Conservation (phyloP, 805 yeast genomes). For the Priceomyces melissophilus region DNA sequence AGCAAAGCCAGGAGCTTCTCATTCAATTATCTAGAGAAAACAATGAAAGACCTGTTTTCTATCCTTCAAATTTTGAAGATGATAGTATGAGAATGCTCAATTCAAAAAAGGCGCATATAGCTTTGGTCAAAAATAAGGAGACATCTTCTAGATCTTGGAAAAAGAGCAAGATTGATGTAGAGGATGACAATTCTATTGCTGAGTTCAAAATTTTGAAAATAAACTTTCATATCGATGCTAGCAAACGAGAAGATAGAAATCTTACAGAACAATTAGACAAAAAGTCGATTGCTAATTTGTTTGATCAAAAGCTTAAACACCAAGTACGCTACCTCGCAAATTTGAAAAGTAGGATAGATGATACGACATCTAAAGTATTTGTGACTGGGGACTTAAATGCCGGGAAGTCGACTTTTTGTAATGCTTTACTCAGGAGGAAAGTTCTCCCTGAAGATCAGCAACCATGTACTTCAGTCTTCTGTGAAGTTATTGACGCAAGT, state of each 20-base stretch:
- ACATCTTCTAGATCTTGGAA: constrained; percentile 7
- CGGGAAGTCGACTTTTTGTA: constrained; percentile 95
- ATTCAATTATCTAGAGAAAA: constrained; percentile 55
- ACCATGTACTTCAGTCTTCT: constrained; percentile 94
- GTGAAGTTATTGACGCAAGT: constrained; percentile 85
- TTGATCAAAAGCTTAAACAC: constrained; percentile 64
- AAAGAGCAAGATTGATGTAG: constrained; percentile 10
- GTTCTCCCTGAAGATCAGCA: constrained; percentile 94
- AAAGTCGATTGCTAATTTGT: constrained; percentile 61
- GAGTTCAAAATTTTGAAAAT: constrained; percentile 62
- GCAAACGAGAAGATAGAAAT: constrained; percentile 31
- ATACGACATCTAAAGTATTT: constrained; percentile 87
- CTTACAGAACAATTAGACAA: constrained; percentile 60
- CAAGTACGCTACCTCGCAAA: constrained; percentile 66
- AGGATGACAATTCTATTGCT: constrained; percentile 22
- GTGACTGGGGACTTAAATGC: constrained; percentile 97
- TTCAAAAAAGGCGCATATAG: constrained; percentile 50
- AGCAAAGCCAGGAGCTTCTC: constrained; percentile 49
- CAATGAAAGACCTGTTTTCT: constrained; percentile 55
- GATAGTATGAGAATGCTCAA: constrained; percentile 37
- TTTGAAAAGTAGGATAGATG: constrained; percentile 79
- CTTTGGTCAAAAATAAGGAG: constrained; percentile 44
- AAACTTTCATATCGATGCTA: constrained; percentile 54
- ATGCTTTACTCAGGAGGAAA: constrained; percentile 74
- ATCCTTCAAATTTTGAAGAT: constrained; percentile 46